Percentiles rank a stretch among this genome's conserved stretches.
phyloP scores from a whole-genome alignment of 495 filamentous ascomycete species.

The Daldinia childiae region DNA sequence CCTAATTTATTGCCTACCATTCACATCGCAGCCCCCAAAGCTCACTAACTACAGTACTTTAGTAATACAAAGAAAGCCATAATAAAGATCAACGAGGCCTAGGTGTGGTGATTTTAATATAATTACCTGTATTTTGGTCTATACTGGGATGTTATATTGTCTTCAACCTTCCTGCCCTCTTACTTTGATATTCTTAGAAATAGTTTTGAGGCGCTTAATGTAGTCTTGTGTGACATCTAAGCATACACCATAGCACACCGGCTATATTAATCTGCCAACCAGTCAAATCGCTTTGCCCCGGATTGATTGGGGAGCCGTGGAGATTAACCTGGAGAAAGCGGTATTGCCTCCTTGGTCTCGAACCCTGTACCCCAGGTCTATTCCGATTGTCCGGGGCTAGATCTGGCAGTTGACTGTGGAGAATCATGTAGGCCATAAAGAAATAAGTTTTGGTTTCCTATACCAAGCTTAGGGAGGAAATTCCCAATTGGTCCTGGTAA shows the following conservation, averaged over 20 bases:
- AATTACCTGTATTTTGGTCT: background rate
- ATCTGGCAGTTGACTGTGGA: conserved; percentile 2
- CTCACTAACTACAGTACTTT: background rate
- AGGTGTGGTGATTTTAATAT: background rate
- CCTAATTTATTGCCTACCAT: too few relatives aligned
- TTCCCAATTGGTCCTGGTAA: conserved; percentile 40
- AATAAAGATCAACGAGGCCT: background rate
- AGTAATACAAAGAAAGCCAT: background rate
- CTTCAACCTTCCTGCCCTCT: background rate
- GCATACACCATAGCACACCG: background rate
- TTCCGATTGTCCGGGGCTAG: conserved; percentile 39
- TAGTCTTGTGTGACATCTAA: background rate
- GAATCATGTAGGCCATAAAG: background rate
- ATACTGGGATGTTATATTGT: background rate
- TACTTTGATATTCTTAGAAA: background rate
- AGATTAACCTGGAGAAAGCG: conserved; percentile 1
- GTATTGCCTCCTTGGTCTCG: conserved; percentile 19
- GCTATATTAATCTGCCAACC: conserved; percentile 2
- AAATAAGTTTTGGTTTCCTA: background rate
- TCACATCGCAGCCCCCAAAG: background rate
- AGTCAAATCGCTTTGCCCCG: background rate
- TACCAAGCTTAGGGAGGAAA: conserved; percentile 10
- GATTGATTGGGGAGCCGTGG: background rate
- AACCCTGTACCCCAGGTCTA: conserved; percentile 35
- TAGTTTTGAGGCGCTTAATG: background rate